Base-by-base conservation (phyloP, 768 basidiomycete genomes). In the Pholiota conissans region DNA sequence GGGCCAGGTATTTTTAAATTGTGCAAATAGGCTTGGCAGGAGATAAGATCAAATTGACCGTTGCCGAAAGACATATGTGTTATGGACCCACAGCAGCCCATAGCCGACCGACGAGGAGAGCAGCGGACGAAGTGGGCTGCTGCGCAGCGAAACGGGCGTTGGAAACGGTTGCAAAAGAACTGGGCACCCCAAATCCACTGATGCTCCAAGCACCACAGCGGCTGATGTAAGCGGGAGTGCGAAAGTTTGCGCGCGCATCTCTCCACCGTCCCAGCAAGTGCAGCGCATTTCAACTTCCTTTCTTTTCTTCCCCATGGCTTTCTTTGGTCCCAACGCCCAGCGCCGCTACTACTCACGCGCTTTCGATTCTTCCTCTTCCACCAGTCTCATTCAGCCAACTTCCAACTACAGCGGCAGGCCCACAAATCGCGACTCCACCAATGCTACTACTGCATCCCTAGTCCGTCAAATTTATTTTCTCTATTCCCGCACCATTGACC, bases 341-440 rank as follows among this genome's bases (percentile, higher is more conserved):
- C 73, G 74, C 51, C 76, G 72, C 57, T 76, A 79, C 64, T 74
- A 75, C 63, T 69, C 71, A 60, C 69, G 73, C 22, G 65, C 69
- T 47, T 70, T 71, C 57, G 70, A 74, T 59, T 75, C 82, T 10
- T 76, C 78, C 5, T 86, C 85, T 3, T 80, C 81, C 6, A 71
- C 80, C 29, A 83, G 76, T 65, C 81, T 86, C 52, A 72, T 86
- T 37, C 72, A 27, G 48, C 39, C 45, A 7, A 40, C 34, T 32
- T 34, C 28, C 45, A 14, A 39, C 34, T 39, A 27, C 18, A 29
- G 10, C 18, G 27, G 16, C 28, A 28, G 22, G 9, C 24, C 6
- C 35, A 52, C 27, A 24, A 34, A 49, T 42, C 56, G 58, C 52
- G 45, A 49, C 14, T 55, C 56, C 30, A 61, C 40, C 27, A 51